Evolutionary conservation across 1,284 basidiomycete genomes (phyloP).

Genomic region (Coriolopsis trogii): DNA sequence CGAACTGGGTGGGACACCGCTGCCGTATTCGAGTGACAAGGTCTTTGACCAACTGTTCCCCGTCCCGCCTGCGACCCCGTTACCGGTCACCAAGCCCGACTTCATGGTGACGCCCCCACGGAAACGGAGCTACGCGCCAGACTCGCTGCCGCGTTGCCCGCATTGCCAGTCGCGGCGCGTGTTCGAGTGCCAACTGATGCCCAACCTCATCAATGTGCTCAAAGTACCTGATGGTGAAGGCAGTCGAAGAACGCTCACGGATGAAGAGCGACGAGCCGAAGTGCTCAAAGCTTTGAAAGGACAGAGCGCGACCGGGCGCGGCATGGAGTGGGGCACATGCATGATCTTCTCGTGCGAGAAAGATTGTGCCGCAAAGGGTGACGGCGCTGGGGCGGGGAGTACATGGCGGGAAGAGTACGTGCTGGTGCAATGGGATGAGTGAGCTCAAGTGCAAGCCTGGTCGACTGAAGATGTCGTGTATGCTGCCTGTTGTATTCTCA

Average conservation of each 20-base stretch:
- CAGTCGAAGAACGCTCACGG: constrained; percentile 44
- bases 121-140: constrained; percentile 53
- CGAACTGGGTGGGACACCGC: constrained; percentile 71
- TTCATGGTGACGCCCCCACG: constrained; percentile 53
- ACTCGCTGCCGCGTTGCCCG: constrained; percentile 57
- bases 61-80: constrained; percentile 42
- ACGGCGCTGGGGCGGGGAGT: constrained; percentile 32
- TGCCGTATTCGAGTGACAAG: constrained; percentile 73
- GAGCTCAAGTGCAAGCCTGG: neutral
- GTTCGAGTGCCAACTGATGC: constrained; percentile 89
- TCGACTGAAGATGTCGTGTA: no score
- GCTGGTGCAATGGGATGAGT: constrained; percentile 70
- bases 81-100: constrained; percentile 57
- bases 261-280: constrained; percentile 60
- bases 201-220: constrained; percentile 79
- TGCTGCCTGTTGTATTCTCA: no score
- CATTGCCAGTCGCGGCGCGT: constrained; percentile 61
- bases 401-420: constrained; percentile 77
- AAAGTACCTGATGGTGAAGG: constrained; percentile 30
- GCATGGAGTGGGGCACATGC: constrained; percentile 86
- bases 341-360: constrained; percentile 78
- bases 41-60: constrained; percentile 76
- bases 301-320: constrained; percentile 43
- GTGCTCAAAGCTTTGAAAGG: constrained; percentile 55
- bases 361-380: constrained; percentile 63